Evolutionary conservation across 768 basidiomycete genomes (phyloP), one percentile per base, ranked within the genome.

Genomic region (Leucosporidium yakuticum): DNA sequence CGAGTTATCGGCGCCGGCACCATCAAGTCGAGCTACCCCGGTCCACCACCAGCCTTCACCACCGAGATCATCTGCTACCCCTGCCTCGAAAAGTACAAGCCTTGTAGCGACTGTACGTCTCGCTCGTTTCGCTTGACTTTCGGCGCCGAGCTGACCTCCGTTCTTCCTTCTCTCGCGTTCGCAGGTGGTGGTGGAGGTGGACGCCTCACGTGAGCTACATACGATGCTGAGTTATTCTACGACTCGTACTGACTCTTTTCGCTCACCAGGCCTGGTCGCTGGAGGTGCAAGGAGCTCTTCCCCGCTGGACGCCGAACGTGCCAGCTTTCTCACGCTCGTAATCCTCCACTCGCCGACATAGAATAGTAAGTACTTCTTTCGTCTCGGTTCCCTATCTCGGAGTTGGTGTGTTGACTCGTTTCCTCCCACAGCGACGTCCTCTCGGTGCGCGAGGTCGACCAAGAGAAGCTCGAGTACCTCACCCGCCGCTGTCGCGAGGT

Each of bases 201-300:
- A 53, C 51, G 51, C 9, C 27, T 53, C 9, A 53, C 51, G 51
- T 15, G 39, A 44, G 39, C 17, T 44, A 15, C 14, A 9, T 8
- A 15, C 17, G 39, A 8, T 44, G 2, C 2, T 44, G 39, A 2
- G 2, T 15, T 15, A 15, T 15, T 15, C 17, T 15, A 44, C 11
- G 39, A 44, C 14, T 15, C 14, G 39, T 2, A 15, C 39, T 44
- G 39, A 44, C 39, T 44, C 17, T 8, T 15, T 44, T 44, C 39
- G 39, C 14, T 2, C 14, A 8, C 17, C 39, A 44, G 39, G 17
- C 51, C 64, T 3, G 64, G 64, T 7, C 29, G 64, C 20, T 65
- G 64, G 64, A 34, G 63, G 25, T 34, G 63, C 56, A 57, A 47
- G 36, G 64, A 65, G 36, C 50, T 65, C 36, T 65, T 65, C 58